Percentiles rank a stretch among this genome's conserved stretches.
Conservation (phyloP, 495 filamentous ascomycete genomes). For the Penicillium waksmanii region DNA sequence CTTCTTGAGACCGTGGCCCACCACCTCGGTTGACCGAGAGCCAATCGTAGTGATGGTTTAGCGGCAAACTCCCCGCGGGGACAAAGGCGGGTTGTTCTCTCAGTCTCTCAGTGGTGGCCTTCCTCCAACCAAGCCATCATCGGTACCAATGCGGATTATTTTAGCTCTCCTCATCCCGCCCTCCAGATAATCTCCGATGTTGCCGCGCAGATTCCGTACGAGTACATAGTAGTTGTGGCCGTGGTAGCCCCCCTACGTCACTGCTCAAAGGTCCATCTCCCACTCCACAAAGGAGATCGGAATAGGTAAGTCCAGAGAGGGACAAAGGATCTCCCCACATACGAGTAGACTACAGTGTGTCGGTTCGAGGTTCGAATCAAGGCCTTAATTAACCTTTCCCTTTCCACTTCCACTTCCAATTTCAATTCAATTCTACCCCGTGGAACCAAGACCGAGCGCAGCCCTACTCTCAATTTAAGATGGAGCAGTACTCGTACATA, state of each 20-base stretch:
- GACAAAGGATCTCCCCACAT: neutral
- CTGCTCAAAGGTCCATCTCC: neutral
- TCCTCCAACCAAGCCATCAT: neutral
- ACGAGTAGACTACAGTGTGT: neutral
- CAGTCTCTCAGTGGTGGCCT: neutral
- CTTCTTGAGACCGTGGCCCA: neutral
- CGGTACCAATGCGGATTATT: constrained; percentile 3
- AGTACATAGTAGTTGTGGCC: too few relatives aligned
- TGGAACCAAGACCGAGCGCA: neutral
- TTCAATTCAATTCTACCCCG: neutral
- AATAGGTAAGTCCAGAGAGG: constrained; percentile 3
- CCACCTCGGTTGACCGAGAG: constrained; percentile 2
- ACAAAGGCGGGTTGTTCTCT: neutral
- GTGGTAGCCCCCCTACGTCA: neutral
- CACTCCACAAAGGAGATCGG: neutral
- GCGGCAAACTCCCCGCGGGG: constrained; percentile 2
- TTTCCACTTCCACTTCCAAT: neutral
- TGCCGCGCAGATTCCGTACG: neutral
- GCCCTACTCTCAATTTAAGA: neutral
- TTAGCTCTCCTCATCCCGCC: neutral
- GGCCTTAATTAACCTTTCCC: neutral
- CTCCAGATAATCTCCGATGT: constrained; percentile 7
- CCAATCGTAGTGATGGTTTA: neutral
- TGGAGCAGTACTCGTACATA: neutral
- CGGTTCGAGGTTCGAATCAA: too few relatives aligned